Evolutionary conservation across 73 alveolate genomes (phyloP), one percentile per base, ranked within the genome.

Genomic region (Paramecium sonneborni): DNA sequence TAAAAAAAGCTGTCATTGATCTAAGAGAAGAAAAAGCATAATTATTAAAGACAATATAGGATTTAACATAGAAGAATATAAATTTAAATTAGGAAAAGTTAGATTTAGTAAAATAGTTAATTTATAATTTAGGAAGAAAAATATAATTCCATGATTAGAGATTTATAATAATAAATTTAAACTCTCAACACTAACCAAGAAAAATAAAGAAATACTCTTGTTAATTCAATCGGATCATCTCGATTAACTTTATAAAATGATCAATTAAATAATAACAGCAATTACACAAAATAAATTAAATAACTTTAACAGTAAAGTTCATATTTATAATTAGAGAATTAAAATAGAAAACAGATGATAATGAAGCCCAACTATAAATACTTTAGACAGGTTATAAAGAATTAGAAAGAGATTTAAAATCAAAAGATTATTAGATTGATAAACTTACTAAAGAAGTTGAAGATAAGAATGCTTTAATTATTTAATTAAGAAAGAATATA

Each of bases 1-100:
- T 79, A 20, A 79, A 79, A 41, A 41, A 79, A n/a, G 90, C 86
- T 14, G 86, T 70, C 5, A 12, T 70, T 10, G 86, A 70, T 12
- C 37, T 70, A 14, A 70, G 86, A 32, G 86, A 70, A 14, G 26
- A 23, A 6, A 70, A 28, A 28, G 2, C 24, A 1, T 14, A 70
- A 28, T 32, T 32, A 5, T 18, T 21, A 70, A 70, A 28, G 32
- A 32, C 55, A 6, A 70, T 28, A 14, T 10, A 24, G 5, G 26
- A 28, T 2, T 28, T 70, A 9, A 18, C 55, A 35, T 43, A 70
- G n/a, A 15, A 70, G 28, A 28, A 18, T 18, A 11, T 3, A 9
- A 28, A 35, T 32, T 48, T 70, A 28, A 28, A 2, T 4, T 28
- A 70, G 34, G 86, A 70, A 70, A 58, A 58, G 12, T 2, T 28